A percentile compares a stretch with the other conserved stretches of the same genome.
phyloP scores from a whole-genome alignment of 106 monocot genomes.

The Ottelia alismoides region DNA sequence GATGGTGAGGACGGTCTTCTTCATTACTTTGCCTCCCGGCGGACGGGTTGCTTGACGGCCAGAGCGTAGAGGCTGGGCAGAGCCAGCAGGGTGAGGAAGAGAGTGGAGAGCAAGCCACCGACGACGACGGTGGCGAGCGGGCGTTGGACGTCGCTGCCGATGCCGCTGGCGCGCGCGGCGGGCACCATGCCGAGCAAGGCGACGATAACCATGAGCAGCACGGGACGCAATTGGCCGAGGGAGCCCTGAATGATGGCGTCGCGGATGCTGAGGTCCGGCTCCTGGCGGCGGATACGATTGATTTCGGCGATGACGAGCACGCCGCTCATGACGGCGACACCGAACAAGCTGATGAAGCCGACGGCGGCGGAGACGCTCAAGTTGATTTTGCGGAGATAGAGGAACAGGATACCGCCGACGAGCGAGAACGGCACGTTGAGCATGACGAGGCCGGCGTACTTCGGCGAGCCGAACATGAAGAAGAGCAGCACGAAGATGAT shows the following conservation, averaged over 20 bases:
- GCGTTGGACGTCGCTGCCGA: neutral
- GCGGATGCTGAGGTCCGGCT: neutral
- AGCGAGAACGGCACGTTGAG: no score
- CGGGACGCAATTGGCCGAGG: neutral
- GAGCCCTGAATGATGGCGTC: neutral
- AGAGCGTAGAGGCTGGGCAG: neutral
- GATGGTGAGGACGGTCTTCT: no score
- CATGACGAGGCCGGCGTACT: neutral
- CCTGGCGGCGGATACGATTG: neutral
- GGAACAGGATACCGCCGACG: no score
- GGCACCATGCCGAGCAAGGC: neutral
- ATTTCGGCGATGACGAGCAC: neutral
- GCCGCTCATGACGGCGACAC: neutral
- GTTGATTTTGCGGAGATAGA: neutral
- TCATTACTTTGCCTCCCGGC: neutral
- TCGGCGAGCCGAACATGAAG: neutral
- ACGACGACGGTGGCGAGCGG: neutral
- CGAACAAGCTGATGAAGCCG: no score
- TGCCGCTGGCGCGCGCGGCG: neutral
- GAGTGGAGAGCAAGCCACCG: neutral
- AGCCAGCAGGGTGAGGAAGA: neutral
- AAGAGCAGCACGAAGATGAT: neutral
- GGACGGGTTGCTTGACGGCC: neutral
- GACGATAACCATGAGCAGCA: neutral
- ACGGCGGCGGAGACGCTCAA: neutral